Conservation (phyloP, 1,139 yeast species). For the Pichia sp. region DNA sequence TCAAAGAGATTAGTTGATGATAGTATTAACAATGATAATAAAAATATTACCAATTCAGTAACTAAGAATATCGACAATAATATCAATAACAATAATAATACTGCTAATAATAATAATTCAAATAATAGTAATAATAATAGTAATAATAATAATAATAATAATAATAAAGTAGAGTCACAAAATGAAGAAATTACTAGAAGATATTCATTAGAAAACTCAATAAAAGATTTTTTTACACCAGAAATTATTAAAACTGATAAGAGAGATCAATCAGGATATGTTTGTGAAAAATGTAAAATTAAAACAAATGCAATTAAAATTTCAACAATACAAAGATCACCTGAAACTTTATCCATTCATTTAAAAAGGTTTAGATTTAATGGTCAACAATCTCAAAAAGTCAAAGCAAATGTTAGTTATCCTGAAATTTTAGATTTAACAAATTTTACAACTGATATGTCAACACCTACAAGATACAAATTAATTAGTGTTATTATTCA, state of each 20-base stretch:
- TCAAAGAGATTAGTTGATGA: neutral
- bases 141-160: neutral
- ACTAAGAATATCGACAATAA: slow-evolving; percentile 6
- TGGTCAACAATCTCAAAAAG: slow-evolving; percentile 70
- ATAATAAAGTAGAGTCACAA: neutral
- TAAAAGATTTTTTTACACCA: slow-evolving; percentile 73
- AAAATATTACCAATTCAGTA: slow-evolving; percentile 6
- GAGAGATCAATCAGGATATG: slow-evolving; percentile 61
- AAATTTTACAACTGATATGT: slow-evolving; percentile 46
- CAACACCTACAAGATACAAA: slow-evolving; percentile 57
- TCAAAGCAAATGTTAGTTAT: slow-evolving; percentile 79
- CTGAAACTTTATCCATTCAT: slow-evolving; percentile 83
- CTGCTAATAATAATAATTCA: neutral
- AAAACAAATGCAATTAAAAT: slow-evolving; percentile 74
- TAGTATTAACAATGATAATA: neutral
- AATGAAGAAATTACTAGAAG: slow-evolving; percentile 18
- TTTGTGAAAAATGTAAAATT: slow-evolving; percentile 79
- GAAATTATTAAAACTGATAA: slow-evolving; percentile 67
- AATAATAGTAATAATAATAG: neutral
- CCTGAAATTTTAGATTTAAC: slow-evolving; percentile 72
- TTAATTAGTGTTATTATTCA: slow-evolving; percentile 86
- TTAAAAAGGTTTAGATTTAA: slow-evolving; percentile 86
- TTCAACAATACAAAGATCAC: slow-evolving; percentile 70
- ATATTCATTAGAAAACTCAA: slow-evolving; percentile 66
- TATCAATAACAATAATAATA: neutral